Evolutionary conservation across 805 yeast genomes (phyloP), one percentile per base, ranked within the genome.

Genomic region (Saitoella complicata): DNA sequence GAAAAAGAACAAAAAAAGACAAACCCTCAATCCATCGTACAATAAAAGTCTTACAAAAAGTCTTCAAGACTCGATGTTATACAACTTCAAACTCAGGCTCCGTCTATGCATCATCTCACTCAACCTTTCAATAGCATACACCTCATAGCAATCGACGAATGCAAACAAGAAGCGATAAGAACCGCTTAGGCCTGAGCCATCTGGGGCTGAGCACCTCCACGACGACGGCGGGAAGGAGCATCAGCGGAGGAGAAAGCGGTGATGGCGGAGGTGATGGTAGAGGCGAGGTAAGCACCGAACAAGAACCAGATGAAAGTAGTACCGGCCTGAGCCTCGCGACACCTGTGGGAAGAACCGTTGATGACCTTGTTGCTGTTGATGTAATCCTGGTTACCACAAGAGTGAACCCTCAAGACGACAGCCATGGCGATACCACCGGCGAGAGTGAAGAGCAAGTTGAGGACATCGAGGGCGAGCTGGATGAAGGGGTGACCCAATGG

Each of bases 361-460:
- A 82, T 64, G 55, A 83, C 72, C 49, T 63, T 63, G 73, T 88
- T 88, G 52, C 55, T 41, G 54, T 75, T 69, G 53, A 86, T 49
- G 71, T 83, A 86, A 45, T 38, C 47, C 50, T 68, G 53, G 76
- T 85, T 80, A 55, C 69, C 48, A 72, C 98, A 88, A 37, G 94
- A 80, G 72, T 86, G 95, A 52, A 71, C 72, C 65, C 87, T 76
- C 60, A 82, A 77, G 57, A 78, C 93, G 49, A 84, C 94, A 44
- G 97, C 97, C 60, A 91, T 70, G 44, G 95, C 95, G 47, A 94
- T 77, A 57, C 87, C 97, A 53, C 84, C 97, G 42, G 97, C 77
- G 64, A 91, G 84, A 46, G 95, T 78, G 78, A 91, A 91, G 55
- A 87, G 81, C 55, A 77, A 66, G 73, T 86, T 86, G 66, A 91